Evolutionary conservation across 768 basidiomycete genomes (phyloP).

Genomic region (Boletellus sp.): DNA sequence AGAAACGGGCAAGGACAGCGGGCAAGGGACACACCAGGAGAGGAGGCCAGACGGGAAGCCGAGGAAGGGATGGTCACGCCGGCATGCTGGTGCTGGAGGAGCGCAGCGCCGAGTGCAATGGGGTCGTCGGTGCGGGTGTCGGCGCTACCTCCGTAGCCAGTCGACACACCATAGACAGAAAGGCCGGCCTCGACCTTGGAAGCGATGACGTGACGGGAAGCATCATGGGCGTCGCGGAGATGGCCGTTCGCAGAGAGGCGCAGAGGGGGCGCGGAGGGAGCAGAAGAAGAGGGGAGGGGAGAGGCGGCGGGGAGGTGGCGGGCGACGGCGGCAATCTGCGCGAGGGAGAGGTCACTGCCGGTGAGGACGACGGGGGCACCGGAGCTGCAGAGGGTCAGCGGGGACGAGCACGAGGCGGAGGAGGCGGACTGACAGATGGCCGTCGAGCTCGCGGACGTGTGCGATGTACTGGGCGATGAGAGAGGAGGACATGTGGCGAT

Average conservation of each 20-base stretch:
- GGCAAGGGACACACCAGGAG: slow-evolving; percentile 3
- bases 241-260: slow-evolving; percentile 18
- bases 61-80: slow-evolving; percentile 66
- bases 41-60: slow-evolving; percentile 1
- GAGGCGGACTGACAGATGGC: slow-evolving; percentile 52
- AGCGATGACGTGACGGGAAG: slow-evolving; percentile 59
- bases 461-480: slow-evolving; percentile 56
- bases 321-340: slow-evolving; percentile 74
- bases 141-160: slow-evolving; percentile 86
- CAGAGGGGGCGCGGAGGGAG: slow-evolving; percentile 15
- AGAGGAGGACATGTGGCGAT: slow-evolving; percentile 19
- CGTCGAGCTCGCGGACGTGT: slow-evolving; percentile 58
- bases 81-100: slow-evolving; percentile 79
- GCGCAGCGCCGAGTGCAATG: slow-evolving; percentile 68
- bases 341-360: slow-evolving; percentile 68
- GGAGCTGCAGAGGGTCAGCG: slow-evolving; percentile 37
- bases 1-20: not conserved
- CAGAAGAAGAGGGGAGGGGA: slow-evolving; percentile 35
- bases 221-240: slow-evolving; percentile 52
- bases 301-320: slow-evolving; percentile 49
- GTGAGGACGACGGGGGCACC: slow-evolving; percentile 64
- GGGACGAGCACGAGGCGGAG: not conserved
- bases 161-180: slow-evolving; percentile 81
- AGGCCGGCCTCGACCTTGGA: slow-evolving; percentile 63
- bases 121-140: slow-evolving; percentile 79